Conservation (phyloP, 805 yeast species). For the Ogataea polymorpha region DNA sequence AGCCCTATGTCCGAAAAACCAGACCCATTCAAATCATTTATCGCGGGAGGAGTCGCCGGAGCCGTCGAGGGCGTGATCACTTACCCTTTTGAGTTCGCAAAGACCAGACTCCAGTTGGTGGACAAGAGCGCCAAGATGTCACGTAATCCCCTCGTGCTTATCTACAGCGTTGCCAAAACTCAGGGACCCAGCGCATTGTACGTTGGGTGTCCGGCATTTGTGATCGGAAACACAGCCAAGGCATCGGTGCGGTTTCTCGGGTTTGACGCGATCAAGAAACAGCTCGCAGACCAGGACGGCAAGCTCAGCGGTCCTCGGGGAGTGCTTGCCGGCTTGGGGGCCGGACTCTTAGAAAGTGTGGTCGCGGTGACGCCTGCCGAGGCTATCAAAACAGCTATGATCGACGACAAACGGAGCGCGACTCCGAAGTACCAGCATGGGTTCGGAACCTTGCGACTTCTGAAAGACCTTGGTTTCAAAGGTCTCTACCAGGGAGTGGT, state of each 20-base stretch:
- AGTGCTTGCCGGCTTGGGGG: conserved; percentile 95
- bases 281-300: conserved; percentile 79
- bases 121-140: conserved; percentile 63
- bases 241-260: conserved; percentile 95
- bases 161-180: conserved; percentile 66
- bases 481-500: conserved; percentile 87
- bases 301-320: conserved; percentile 88
- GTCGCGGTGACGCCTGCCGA: conserved; percentile 96
- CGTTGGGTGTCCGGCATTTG: conserved; percentile 96
- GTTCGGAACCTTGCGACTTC: conserved; percentile 61
- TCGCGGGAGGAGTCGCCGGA: conserved; percentile 97
- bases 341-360: conserved; percentile 88
- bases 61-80: conserved; percentile 92
- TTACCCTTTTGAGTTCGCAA: conserved; percentile 96
- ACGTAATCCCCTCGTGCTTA: conserved; percentile 79
- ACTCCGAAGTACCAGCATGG: conserved; percentile 76
- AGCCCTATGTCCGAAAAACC: conserved; percentile 33
- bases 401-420: conserved; percentile 81
- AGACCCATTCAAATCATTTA: conserved; percentile 76
- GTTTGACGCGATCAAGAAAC: conserved; percentile 78
- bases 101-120: conserved; percentile 83
- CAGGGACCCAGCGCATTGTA: conserved; percentile 81
- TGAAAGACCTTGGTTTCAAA: conserved; percentile 73
- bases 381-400: conserved; percentile 92
- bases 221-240: conserved; percentile 92